Evolutionary conservation across 192 early-diverging fungal genomes (phyloP).

Genomic region (Coemansia sp.): DNA sequence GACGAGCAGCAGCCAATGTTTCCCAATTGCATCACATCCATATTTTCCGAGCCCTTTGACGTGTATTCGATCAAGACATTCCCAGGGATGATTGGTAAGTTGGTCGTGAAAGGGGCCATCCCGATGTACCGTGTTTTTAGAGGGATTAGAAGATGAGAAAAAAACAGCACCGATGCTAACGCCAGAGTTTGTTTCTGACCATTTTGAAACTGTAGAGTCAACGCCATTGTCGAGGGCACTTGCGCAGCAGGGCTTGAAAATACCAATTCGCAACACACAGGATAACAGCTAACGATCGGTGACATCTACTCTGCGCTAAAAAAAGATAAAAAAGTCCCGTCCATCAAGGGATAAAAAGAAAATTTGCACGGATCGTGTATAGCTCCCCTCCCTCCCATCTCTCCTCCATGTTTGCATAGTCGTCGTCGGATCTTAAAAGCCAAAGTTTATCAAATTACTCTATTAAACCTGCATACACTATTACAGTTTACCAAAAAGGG

Average conservation of each 20-base stretch:
- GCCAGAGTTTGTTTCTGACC: neutral
- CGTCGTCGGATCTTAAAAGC: too few relatives aligned
- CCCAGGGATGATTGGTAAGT: conserved; percentile 78
- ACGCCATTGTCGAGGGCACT: conserved; percentile 72
- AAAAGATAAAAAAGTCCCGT: too few relatives aligned
- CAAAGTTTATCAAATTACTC: too few relatives aligned
- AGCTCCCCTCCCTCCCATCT: too few relatives aligned
- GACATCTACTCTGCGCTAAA: too few relatives aligned
- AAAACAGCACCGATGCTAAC: too few relatives aligned
- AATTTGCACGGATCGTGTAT: too few relatives aligned
- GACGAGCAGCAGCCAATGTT: conserved; percentile 53
- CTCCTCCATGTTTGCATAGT: too few relatives aligned
- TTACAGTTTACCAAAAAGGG: neutral
- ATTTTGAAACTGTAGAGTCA: conserved; percentile 58
- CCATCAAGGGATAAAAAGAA: too few relatives aligned
- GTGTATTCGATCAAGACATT: conserved; percentile 83
- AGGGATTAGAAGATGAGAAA: too few relatives aligned
- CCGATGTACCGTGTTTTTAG: too few relatives aligned
- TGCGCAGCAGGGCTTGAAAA: conserved; percentile 78
- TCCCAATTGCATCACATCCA: conserved; percentile 55
- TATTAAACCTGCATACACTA: too few relatives aligned
- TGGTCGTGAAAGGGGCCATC: neutral
- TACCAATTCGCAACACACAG: conserved; percentile 72
- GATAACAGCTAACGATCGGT: conserved; percentile 21
- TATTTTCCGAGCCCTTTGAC: conserved; percentile 67